Base-by-base conservation (phyloP, 225 moss, liverwort and hornwort genomes). In the Pseudisothecium myosuroides region DNA sequence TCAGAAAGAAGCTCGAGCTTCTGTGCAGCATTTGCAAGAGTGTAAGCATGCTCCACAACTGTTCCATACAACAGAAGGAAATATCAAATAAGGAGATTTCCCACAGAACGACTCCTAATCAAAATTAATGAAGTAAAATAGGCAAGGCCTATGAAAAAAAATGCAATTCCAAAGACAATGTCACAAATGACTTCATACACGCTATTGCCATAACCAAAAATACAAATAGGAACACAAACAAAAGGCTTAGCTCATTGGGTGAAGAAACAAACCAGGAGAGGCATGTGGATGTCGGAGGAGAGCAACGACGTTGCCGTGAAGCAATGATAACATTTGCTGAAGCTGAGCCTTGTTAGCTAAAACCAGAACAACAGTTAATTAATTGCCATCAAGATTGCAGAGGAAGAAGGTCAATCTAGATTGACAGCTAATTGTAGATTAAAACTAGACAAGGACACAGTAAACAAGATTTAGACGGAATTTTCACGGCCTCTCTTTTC, bases 201-300 rank as follows among this genome's bases (percentile, higher is more conserved):
- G 50, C 52, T 55, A 45, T 28, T 62, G 22, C 39, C 84, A 84
- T 56, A 76, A 89, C 73, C 66, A 67, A 74, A 69, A 82, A 54
- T 10, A 61, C 64, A 65, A 36, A 34, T 36, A 74, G 39, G 32
- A 82, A 76, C 29, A 85, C 61, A 80, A 56, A 82, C 43, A 31
- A 73, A 64, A 31, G 60, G 37, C 37, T 73, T 26, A 66, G 60
- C 45, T 76, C 47, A 36, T 56, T 39, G 43, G 61, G 62, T 56
- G 50, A 50, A 88, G 66, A 84, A 67, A 87, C 92, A 86, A 92
- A 98, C 98, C 98, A 90, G 99, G 96, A 88, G 99, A 99, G 58
- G 96, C 99, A 91, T 96, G 93, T 82, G 99, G 99, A 93, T 99
- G 99, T 88, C 99, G 96, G 56, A 99, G 95, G 83, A 99, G 96